A percentile compares a stretch with the other conserved stretches of the same genome.
Conservation (phyloP, 345 rosid genomes). For the Lepidium aucheri region DNA sequence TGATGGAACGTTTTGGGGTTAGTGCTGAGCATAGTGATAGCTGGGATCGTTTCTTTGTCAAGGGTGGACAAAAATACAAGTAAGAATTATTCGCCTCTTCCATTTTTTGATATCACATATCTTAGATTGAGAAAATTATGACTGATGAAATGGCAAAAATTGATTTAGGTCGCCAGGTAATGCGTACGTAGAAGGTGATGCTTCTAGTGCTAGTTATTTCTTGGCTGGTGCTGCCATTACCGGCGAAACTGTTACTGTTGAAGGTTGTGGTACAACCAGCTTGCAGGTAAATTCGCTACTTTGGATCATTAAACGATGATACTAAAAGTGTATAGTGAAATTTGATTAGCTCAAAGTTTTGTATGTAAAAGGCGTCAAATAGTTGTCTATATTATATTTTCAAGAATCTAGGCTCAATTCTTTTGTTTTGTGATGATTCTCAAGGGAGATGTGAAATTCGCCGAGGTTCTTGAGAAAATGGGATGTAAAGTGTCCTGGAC, state of each 20-base stretch:
- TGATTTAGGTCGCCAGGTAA: constrained; percentile 77
- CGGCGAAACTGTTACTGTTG: constrained; percentile 88
- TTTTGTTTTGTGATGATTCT: background rate
- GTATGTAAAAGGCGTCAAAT: background rate
- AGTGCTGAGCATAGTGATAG: constrained; percentile 55
- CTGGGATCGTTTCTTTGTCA: constrained; percentile 84
- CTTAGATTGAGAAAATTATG: background rate
- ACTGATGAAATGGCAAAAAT: constrained; percentile 6
- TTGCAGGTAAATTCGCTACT: constrained; percentile 50
- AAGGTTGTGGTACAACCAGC: constrained; percentile 95
- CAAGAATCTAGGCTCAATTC: background rate
- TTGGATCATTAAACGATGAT: background rate
- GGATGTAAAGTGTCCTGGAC: constrained; percentile 91
- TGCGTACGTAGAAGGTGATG: constrained; percentile 95
- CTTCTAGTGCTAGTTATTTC: constrained; percentile 99
- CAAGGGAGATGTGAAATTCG: constrained; percentile 90
- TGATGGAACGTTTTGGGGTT: constrained; percentile 91
- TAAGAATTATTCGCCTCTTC: constrained; percentile 25
- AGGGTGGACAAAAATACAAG: constrained; percentile 91
- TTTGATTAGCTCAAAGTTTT: background rate
- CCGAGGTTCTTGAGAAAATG: constrained; percentile 95
- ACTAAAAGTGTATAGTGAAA: background rate
- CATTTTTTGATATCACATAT: background rate
- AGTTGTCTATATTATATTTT: background rate
- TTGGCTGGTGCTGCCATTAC: constrained; percentile 96